Conservation (phyloP, 371 early-diverging fungal genomes). For the Rhizopus stolonifer region DNA sequence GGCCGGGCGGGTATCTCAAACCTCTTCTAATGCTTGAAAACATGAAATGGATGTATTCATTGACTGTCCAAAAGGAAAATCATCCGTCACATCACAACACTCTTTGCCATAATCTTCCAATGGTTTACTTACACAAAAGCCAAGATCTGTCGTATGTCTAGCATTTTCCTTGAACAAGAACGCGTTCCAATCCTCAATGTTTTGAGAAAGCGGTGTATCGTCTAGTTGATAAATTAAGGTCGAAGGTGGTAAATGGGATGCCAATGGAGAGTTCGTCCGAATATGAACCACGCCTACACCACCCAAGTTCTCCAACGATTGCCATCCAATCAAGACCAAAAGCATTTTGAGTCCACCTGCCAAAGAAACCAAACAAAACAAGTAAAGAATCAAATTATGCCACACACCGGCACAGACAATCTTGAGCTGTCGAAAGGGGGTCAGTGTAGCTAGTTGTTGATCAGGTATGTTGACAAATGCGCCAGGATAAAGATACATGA, state of each 20-base stretch:
- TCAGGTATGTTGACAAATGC: slow-evolving; percentile 81
- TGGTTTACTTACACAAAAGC: slow-evolving; percentile 42
- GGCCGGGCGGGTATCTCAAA: no score
- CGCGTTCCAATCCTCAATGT: slow-evolving; percentile 54
- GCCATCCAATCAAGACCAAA: slow-evolving; percentile 52
- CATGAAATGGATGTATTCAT: slow-evolving; percentile 48
- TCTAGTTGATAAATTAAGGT: slow-evolving; percentile 55
- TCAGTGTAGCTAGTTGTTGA: slow-evolving; percentile 43
- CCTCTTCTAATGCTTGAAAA: slow-evolving; percentile 36
- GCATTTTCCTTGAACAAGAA: slow-evolving; percentile 34
- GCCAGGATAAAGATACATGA: slow-evolving; percentile 78
- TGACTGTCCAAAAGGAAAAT: slow-evolving; percentile 56
- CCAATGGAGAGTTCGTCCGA: slow-evolving; percentile 52
- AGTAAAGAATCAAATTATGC: slow-evolving; percentile 71
- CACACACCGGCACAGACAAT: slow-evolving; percentile 85
- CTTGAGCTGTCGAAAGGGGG: slow-evolving; percentile 56
- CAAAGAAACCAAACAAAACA: slow-evolving; percentile 46
- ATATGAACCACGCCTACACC: slow-evolving; percentile 69
- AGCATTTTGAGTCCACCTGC: slow-evolving; percentile 50
- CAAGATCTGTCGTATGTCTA: slow-evolving; percentile 20
- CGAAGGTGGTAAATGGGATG: slow-evolving; percentile 47
- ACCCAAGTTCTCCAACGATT: slow-evolving; percentile 43
- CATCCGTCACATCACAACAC: slow-evolving; percentile 54
- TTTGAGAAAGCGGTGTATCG: slow-evolving; percentile 38
- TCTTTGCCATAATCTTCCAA: slow-evolving; percentile 22